Base-by-base conservation (phyloP, 2,329 filamentous ascomycete species). In the Diplodia intermedia region DNA sequence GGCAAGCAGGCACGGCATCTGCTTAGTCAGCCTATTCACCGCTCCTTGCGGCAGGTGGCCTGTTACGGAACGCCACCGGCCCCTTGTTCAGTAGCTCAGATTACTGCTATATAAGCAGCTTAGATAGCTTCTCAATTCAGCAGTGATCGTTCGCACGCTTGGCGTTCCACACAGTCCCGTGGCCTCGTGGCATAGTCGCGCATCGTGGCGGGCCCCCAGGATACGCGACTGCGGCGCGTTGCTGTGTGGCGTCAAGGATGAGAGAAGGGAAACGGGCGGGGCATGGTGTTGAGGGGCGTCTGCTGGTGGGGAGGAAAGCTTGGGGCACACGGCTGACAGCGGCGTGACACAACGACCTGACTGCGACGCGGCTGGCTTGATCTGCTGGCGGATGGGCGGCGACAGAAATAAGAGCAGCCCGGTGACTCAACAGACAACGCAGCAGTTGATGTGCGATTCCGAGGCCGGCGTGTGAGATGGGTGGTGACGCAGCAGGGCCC, bases 281-380 rank as follows among this genome's bases (percentile, higher is more conserved):
- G 31, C 40, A 12, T 62, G 57, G 57, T 50, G 57, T 62, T 62
- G 57, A 49, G 57, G 57, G 40, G 57, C 40, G 33, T 26, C 43
- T 15, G 40, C 4, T 26, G 9, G 40, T 23, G 26, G 49, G 56
- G 56, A 7, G 6, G 36, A 20, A 33, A 26, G 33, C 36, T 36
- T 57, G 1, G 55, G 55, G 56, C 56, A 7, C 12, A n/a, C 33
- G 20, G 55, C 36, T 38, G 36, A 60, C 56, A 11, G 38, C 31
- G 14, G 20, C 36, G n/a, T 31, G 38, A 29, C 55, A 47, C 26
- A 26, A 12, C 49, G 18, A 20, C 15, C 15, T 38, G 54, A 2
- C 9, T 7, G 36, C 20, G 36, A 43, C 8, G 40, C 12, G 40
- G 40, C 20, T 38, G n/a, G 29, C 53, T 36, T 4, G 53, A 23